Base-by-base conservation (phyloP, 192 early-diverging fungal genomes). In the Linnemannia schmuckeri region DNA sequence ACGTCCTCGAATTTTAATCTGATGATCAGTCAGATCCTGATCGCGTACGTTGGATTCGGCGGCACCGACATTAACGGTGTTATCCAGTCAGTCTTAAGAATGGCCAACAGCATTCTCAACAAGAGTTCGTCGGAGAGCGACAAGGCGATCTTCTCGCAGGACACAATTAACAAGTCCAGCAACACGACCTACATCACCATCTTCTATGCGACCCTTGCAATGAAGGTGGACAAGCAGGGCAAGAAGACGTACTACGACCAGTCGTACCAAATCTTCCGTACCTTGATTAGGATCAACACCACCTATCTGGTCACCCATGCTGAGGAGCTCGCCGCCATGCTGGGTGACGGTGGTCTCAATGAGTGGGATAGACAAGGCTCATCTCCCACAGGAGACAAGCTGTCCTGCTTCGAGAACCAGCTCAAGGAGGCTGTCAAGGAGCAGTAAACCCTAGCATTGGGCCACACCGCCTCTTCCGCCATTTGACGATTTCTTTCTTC, bases 51-150 rank as follows among this genome's bases (percentile, higher is more conserved):
- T 2, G 72, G 72, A n/a, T 44, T 74, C 72, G 72, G 24, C 13
- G 15, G 8, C 4, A 47, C 72, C 33, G 72, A 74, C 44, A 4
- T 74, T 8, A 6, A 74, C n/a, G 41, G 41, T 22, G n/a, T 73
- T 4, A 40, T 27, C 18, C 41, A 73, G 41, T 73, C 72, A 3
- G 27, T 73, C 27, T 17, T 6, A 0, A 40, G 41, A 20, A 73
- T 73, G 72, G 72, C 72, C 72, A 73, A 73, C 72, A 74, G 72
- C 47, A 49, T 74, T 24, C 12, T 74, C n/a, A 74, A 74, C 72
- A 38, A 74, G 38, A 74, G 72, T 52, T 30, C 72, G 22, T 54
- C 24, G 47, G 8, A 46, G 72, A 40, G 38, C 17, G n/a, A 74
- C 72, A 74, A 74, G 72, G 22, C n/a, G 3, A 44, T 74, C 42